phyloP scores from a whole-genome alignment of 257 asterid genomes.

The Fraxinus americana region DNA sequence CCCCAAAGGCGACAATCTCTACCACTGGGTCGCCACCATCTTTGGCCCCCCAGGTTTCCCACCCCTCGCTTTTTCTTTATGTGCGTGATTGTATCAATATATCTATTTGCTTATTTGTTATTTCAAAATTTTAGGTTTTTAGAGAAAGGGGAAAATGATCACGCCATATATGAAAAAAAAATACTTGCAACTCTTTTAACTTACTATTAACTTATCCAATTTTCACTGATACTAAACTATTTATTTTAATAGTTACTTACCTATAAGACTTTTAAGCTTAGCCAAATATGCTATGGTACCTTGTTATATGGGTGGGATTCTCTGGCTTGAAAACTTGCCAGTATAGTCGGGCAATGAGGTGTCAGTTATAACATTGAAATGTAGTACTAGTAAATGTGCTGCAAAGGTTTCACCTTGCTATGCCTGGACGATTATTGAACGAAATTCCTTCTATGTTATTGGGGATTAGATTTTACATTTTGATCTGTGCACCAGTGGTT shows the following conservation, averaged over 20 bases:
- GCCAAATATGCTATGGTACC: not conserved
- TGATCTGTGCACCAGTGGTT: not conserved
- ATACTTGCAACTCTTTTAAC: too few relatives aligned
- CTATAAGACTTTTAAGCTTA: not conserved
- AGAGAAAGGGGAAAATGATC: not conserved
- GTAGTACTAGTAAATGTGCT: too few relatives aligned
- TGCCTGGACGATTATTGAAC: not conserved
- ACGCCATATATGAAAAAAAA: not conserved
- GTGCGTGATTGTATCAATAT: constrained; percentile 13
- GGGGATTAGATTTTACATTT: not conserved
- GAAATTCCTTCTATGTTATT: not conserved
- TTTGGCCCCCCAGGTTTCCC: constrained; percentile 75
- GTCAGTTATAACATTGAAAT: too few relatives aligned
- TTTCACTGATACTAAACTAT: not conserved
- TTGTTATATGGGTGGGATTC: not conserved
- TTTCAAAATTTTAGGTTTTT: not conserved
- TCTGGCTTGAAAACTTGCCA: not conserved
- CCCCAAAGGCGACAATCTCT: constrained; percentile 97
- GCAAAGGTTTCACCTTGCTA: not conserved
- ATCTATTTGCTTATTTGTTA: not conserved
- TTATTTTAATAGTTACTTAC: not conserved
- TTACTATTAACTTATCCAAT: too few relatives aligned
- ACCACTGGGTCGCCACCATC: constrained; percentile 95
- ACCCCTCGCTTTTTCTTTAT: not conserved
- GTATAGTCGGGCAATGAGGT: not conserved